phyloP scores from a whole-genome alignment of 768 basidiomycete species.

The Phanerodontia chrysosporium region DNA sequence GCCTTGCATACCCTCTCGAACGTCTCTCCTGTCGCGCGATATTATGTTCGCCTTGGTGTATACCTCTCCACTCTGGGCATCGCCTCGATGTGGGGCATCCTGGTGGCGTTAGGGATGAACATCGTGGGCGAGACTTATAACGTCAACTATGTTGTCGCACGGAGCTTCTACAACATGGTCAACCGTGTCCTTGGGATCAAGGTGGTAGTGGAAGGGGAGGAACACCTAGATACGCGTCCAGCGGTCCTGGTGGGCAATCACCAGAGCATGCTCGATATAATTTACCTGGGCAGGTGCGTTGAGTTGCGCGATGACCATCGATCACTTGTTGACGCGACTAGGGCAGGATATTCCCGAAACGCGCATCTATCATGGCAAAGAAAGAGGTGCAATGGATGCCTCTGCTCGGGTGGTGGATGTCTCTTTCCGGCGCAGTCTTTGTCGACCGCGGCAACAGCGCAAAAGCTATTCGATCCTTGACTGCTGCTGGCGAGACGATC shows the following conservation, averaged over 20 bases:
- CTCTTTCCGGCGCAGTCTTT: conserved; percentile 85
- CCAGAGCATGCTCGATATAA: conserved; percentile 88
- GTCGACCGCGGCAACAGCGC: conserved; percentile 81
- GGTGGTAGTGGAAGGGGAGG: conserved; percentile 82
- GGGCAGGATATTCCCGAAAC: conserved; percentile 72
- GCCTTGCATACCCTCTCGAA: conserved; percentile 58
- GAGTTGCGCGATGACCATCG: neutral
- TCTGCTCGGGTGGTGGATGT: conserved; percentile 85
- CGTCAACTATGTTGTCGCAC: conserved; percentile 78
- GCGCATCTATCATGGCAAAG: conserved; percentile 90
- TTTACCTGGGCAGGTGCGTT: conserved; percentile 73
- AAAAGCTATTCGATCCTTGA: conserved; percentile 70
- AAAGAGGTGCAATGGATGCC: conserved; percentile 83
- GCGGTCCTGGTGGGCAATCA: conserved; percentile 85
- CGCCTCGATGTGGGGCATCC: conserved; percentile 67
- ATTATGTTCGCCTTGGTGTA: conserved; percentile 68
- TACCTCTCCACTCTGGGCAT: conserved; percentile 71
- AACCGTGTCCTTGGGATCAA: conserved; percentile 59
- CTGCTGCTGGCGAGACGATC: conserved; percentile 75
- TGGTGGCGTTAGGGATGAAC: conserved; percentile 62
- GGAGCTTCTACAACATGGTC: conserved; percentile 73
- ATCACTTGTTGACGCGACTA: conserved; percentile 1
- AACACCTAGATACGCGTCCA: conserved; percentile 69
- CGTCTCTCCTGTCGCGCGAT: conserved; percentile 53
- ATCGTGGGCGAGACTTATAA: conserved; percentile 69